These are phyloP conservation scores for Eustoma russellianum DNA, from an alignment of 257 asterid genomes.

Conservation along the genomic window DNA sequence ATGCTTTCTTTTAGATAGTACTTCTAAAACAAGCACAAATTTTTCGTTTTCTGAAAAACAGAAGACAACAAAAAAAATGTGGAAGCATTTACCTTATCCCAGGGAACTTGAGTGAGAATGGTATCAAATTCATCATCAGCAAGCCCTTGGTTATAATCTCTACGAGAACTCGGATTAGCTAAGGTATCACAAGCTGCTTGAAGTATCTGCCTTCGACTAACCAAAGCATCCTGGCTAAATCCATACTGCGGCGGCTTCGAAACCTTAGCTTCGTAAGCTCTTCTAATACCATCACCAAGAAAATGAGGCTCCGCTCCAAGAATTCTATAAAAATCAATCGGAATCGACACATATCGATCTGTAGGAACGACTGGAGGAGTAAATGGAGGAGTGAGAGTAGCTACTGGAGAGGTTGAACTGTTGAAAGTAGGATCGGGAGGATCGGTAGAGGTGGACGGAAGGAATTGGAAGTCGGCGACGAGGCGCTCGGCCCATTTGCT, in stretches of 20 bases:
- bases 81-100: conserved; percentile 66
- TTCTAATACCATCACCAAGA: conserved; percentile 87
- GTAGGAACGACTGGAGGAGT: conserved; percentile 55
- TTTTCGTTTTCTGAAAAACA: not conserved
- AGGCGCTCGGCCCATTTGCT: conserved; percentile 99
- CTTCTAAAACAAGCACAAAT: too few species aligned
- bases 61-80: not conserved
- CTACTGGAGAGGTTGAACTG: conserved; percentile 25
- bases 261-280: conserved; percentile 78
- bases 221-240: conserved; percentile 71
- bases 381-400: conserved; percentile 26
- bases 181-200: conserved; percentile 95
- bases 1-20: too few species aligned
- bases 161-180: conserved; percentile 53
- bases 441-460: conserved; percentile 50
- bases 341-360: conserved; percentile 70
- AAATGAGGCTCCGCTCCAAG: conserved; percentile 90
- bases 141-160: conserved; percentile 80
- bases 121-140: conserved; percentile 68
- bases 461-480: conserved; percentile 84
- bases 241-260: conserved; percentile 87
- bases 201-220: conserved; percentile 79
- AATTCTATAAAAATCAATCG: conserved; percentile 73
- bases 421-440: conserved; percentile 24
- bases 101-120: conserved; percentile 73